These are phyloP conservation scores for Hypoxylon lenormandii DNA, from an alignment of 495 filamentous ascomycete species.

Conservation along the genomic window DNA sequence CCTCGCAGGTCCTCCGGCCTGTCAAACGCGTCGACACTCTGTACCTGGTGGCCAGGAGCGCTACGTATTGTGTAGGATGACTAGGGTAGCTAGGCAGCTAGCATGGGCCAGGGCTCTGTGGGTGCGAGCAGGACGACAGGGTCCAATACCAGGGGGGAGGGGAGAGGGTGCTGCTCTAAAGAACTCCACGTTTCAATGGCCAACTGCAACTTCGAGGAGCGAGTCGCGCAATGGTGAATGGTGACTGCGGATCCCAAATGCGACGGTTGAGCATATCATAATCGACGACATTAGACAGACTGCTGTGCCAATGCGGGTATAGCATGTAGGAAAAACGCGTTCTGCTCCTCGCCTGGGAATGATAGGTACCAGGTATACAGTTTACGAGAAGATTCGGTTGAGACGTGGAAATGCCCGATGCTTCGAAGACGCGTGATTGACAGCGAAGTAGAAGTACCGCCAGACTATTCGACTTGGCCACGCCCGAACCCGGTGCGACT, in stretches of 20 bases:
- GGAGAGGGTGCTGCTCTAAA: constrained; percentile 16
- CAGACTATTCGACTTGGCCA: constrained; percentile 39
- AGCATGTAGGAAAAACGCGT: constrained; percentile 2
- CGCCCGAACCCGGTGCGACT: constrained; percentile 5
- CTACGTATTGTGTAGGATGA: constrained; percentile 13
- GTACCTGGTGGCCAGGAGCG: constrained; percentile 9
- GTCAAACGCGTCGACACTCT: constrained; percentile 31
- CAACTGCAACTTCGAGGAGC: constrained; percentile 36
- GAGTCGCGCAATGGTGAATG: constrained; percentile 38
- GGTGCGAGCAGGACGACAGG: constrained; percentile 25
- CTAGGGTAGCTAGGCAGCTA: constrained; percentile 30
- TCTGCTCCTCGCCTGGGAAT: constrained; percentile 10
- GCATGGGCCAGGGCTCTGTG: constrained; percentile 33
- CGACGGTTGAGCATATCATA: constrained; percentile 35
- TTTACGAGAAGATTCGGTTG: constrained; percentile 19
- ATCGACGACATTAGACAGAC: constrained; percentile 26
- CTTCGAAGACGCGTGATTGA: constrained; percentile 18
- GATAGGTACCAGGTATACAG: constrained; percentile 2
- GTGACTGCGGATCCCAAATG: constrained; percentile 30
- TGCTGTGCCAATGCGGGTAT: constrained; percentile 24
- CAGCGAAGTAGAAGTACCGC: constrained; percentile 14
- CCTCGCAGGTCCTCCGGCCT: constrained; percentile 25
- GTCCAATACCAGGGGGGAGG: constrained; percentile 28
- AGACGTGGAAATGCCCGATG: constrained; percentile 34
- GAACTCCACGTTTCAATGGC: constrained; percentile 44